Evolutionary conservation across 2,329 filamentous ascomycete species (phyloP).

Genomic region (Myotisia sp.): DNA sequence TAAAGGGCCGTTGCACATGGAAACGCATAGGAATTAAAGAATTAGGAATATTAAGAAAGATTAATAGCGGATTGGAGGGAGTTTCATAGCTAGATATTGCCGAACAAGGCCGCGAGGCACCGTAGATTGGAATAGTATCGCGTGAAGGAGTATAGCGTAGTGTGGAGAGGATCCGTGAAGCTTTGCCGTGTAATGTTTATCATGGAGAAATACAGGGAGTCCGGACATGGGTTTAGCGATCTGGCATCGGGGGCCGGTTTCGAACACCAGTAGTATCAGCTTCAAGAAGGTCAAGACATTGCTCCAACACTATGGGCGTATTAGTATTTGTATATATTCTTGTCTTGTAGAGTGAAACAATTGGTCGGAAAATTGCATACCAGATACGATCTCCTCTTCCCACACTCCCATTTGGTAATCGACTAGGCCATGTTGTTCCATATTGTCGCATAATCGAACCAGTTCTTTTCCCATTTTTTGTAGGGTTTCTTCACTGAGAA

Average conservation of each 20-base stretch:
- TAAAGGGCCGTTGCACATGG: conserved; percentile 1
- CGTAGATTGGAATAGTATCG: neutral
- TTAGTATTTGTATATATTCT: conserved; percentile 2
- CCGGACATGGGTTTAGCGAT: too few species aligned
- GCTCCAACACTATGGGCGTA: conserved; percentile 9
- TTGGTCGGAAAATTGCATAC: conserved; percentile 51
- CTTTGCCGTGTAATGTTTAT: neutral
- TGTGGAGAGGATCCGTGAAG: neutral
- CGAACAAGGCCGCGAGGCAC: too few species aligned
- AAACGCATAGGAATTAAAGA: conserved; percentile 1
- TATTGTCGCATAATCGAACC: conserved; percentile 64
- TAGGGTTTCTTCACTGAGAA: conserved; percentile 56
- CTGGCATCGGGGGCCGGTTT: conserved; percentile 1
- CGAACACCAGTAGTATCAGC: neutral
- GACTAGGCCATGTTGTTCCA: conserved; percentile 85
- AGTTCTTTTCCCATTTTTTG: conserved; percentile 71
- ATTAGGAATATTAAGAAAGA: too few species aligned
- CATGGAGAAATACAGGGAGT: too few species aligned
- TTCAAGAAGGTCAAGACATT: conserved; percentile 12
- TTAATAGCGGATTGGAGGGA: too few species aligned
- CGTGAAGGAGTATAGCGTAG: neutral
- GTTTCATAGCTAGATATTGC: too few species aligned
- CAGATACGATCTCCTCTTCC: conserved; percentile 77
- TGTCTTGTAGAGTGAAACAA: too few species aligned
- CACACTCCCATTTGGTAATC: conserved; percentile 96